Evolutionary conservation across 805 yeast genomes (phyloP).

Genomic region (Yamadazyma takamatsuzukensis): DNA sequence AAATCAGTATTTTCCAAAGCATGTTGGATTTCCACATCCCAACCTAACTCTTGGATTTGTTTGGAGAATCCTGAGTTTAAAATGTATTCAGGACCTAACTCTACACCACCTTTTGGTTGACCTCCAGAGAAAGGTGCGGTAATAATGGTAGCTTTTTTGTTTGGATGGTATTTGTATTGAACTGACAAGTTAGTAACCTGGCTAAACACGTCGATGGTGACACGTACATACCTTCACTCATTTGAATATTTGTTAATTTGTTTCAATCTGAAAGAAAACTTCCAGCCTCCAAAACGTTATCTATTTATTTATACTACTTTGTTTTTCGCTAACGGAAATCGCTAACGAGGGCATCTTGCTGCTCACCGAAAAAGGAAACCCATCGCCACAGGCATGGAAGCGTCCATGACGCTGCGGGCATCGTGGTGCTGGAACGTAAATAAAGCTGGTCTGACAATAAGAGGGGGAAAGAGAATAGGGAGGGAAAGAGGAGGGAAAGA

Average conservation of each 20-base stretch:
- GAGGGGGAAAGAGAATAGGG: too few relatives aligned
- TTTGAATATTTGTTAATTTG: too few relatives aligned
- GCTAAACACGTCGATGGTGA: background rate
- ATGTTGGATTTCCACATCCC: slow-evolving; percentile 53
- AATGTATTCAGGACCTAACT: slow-evolving; percentile 83
- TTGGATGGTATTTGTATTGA: slow-evolving; percentile 51
- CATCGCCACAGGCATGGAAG: too few relatives aligned
- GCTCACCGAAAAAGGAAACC: background rate
- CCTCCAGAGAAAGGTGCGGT: slow-evolving; percentile 96
- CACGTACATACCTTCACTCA: slow-evolving; percentile 5
- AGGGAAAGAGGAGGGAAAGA: too few relatives aligned
- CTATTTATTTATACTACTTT: too few relatives aligned
- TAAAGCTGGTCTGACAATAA: too few relatives aligned
- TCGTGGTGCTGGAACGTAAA: too few relatives aligned
- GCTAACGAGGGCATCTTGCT: background rate
- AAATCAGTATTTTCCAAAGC: slow-evolving; percentile 53
- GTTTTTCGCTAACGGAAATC: background rate
- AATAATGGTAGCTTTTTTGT: slow-evolving; percentile 62
- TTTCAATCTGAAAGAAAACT: too few relatives aligned
- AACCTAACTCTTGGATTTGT: slow-evolving; percentile 66
- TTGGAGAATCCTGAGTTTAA: slow-evolving; percentile 65
- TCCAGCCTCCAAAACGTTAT: background rate
- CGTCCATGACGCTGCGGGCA: too few relatives aligned
- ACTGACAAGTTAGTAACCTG: slow-evolving; percentile 14
- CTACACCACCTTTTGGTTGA: slow-evolving; percentile 92